Conservation (phyloP, 73 alveolate genomes). For the Breviolum minutum region DNA sequence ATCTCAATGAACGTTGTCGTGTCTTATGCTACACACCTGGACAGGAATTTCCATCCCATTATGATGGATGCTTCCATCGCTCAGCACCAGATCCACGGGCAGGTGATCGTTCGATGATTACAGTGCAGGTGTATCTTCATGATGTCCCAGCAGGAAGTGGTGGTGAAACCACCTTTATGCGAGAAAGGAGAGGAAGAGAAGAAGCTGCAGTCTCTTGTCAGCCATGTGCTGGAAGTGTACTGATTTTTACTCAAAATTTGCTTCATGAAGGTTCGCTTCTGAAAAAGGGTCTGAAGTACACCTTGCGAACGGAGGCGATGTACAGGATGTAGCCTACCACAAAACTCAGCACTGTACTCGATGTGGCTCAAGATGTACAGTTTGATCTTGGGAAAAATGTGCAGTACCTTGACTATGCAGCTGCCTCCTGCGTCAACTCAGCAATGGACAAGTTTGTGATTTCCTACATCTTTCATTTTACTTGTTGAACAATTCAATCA, state of each 20-base stretch:
- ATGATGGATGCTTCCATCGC: slow-evolving; percentile 52
- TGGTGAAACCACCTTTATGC: slow-evolving; percentile 51
- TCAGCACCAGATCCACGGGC: not conserved
- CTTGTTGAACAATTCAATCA: too few species aligned
- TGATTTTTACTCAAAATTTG: slow-evolving; percentile 44
- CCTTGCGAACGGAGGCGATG: slow-evolving; percentile 82
- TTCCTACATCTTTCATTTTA: too few species aligned
- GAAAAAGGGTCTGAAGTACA: slow-evolving; percentile 56
- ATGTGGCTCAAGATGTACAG: not conserved
- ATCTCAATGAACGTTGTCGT: slow-evolving; percentile 72
- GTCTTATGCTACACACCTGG: slow-evolving; percentile 44
- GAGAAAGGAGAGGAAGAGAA: slow-evolving; percentile 13
- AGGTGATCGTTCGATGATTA: slow-evolving; percentile 25
- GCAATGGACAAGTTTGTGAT: not conserved
- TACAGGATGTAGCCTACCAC: slow-evolving; percentile 24
- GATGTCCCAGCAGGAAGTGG: slow-evolving; percentile 46
- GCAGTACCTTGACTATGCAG: not conserved
- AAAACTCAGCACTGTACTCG: too few species aligned
- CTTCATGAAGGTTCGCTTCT: slow-evolving; percentile 77
- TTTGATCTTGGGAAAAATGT: not conserved
- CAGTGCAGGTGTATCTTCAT: slow-evolving; percentile 73
- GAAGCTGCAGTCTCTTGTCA: not conserved
- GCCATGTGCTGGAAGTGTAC: slow-evolving; percentile 63
- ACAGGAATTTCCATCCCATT: slow-evolving; percentile 46
- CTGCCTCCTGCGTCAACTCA: not conserved